Conservation (phyloP, 1,284 basidiomycete genomes). For the Malassezia brasiliensis region DNA sequence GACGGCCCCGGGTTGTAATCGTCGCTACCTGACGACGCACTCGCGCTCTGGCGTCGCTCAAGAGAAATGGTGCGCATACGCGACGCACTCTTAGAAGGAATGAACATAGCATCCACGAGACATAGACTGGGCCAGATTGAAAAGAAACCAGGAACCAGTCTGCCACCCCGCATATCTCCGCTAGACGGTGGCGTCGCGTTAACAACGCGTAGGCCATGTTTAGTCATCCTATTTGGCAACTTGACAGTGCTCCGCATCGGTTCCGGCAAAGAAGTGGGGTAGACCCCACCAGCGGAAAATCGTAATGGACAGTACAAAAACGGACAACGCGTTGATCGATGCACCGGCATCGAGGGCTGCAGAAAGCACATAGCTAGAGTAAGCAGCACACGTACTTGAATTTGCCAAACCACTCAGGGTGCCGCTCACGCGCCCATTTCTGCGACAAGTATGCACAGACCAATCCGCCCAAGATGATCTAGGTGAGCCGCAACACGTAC, state of each 20-base stretch:
- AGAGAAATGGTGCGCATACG: background rate
- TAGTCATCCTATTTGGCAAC: background rate
- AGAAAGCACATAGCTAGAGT: conserved; percentile 23
- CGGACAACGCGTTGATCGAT: conserved; percentile 50
- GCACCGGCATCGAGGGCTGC: conserved; percentile 52
- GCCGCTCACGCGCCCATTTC: conserved; percentile 47
- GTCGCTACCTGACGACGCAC: background rate
- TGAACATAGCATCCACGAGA: background rate
- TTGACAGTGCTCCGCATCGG: conserved; percentile 23
- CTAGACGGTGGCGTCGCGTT: background rate
- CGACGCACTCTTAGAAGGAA: too few relatives aligned
- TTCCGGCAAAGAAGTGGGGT: conserved; percentile 17
- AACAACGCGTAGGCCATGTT: background rate
- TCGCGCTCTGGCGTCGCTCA: background rate
- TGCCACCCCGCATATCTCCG: background rate
- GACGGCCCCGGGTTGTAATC: background rate
- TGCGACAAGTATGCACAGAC: conserved; percentile 49
- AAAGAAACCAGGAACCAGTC: too few relatives aligned
- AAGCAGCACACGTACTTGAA: conserved; percentile 27
- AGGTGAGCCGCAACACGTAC: conserved; percentile 8
- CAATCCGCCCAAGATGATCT: conserved; percentile 51
- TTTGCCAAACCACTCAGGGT: conserved; percentile 41
- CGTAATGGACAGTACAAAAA: conserved; percentile 49
- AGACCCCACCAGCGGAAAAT: conserved; percentile 31
- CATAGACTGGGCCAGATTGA: background rate